Evolutionary conservation across 2,329 filamentous ascomycete genomes (phyloP).

Genomic region (Trichoderma sp.): DNA sequence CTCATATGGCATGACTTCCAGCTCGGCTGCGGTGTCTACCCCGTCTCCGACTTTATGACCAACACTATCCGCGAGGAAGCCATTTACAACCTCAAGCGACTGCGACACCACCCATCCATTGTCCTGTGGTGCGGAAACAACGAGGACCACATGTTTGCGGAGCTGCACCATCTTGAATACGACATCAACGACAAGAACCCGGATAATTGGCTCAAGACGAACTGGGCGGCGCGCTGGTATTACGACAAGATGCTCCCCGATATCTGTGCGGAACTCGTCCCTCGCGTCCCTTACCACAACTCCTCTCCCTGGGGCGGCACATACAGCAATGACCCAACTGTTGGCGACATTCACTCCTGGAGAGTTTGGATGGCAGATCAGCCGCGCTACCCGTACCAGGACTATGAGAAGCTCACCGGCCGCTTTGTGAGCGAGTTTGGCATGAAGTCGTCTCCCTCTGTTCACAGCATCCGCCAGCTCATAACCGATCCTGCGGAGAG

Average conservation of each 20-base stretch:
- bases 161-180: slow-evolving; percentile 42
- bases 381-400: slow-evolving; percentile 6
- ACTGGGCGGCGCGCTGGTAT: slow-evolving; percentile 72
- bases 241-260: slow-evolving; percentile 74
- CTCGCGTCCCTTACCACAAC: slow-evolving; percentile 55
- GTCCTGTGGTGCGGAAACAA: slow-evolving; percentile 80
- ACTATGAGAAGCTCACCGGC: slow-evolving; percentile 14
- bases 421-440: slow-evolving; percentile 18
- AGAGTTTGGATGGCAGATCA: slow-evolving; percentile 15
- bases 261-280: slow-evolving; percentile 57
- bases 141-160: slow-evolving; percentile 46
- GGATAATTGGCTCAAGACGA: slow-evolving; percentile 71
- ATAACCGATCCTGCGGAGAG: slow-evolving; percentile 5
- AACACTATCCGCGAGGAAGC: slow-evolving; percentile 58
- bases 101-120: slow-evolving; percentile 60
- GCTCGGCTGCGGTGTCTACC: slow-evolving; percentile 62
- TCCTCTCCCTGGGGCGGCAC: slow-evolving; percentile 3
- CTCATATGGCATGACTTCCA: slow-evolving; percentile 71
- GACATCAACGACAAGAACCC: slow-evolving; percentile 74
- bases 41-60: slow-evolving; percentile 53
- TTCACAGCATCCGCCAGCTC: slow-evolving; percentile 2
- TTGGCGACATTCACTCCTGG: slow-evolving; percentile 12
- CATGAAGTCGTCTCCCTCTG: slow-evolving; percentile 2
- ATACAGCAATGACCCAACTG: slow-evolving; percentile 2
- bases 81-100: slow-evolving; percentile 55